Base-by-base conservation (phyloP, 2,329 filamentous ascomycete genomes). In the Diaporthe sp. region DNA sequence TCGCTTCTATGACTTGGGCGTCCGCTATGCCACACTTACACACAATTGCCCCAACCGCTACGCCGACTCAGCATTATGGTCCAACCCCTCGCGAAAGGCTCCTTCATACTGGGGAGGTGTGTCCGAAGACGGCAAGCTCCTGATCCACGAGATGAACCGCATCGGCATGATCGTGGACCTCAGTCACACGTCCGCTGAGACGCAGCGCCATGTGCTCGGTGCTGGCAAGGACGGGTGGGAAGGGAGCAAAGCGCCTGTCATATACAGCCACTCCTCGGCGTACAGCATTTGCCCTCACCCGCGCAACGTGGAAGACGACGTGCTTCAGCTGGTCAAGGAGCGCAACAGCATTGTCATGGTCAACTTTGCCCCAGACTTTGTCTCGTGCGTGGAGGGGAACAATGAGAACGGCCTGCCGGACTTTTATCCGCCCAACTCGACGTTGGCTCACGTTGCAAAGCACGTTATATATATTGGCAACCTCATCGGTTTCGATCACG, bases 161-260 rank as follows among this genome's bases (percentile, higher is more conserved):
- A 87, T 98, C 2, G 96, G 96, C 37, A 95, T 98, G 92, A 92
- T 98, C n/a, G 94, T 98, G 55, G 96, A 98, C 82, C 88, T 98
- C 49, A 90, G 94, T 9, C 96, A 98, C 83, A 87, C 87, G 6
- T 91, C 93, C 79, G 90, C 91, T 74, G 93, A 96, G 76, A 98
- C 96, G 0, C 97, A 97, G 94, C 86, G 92, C 9, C 94, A 98
- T 80, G 94, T 96, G 0, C 89, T 98, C 0, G 91, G 91, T 7
- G 92, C 89, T 19, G 79, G 85, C 2, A 83, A 83, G 12, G 86
- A 87, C 31, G 87, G 88, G 28, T 96, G 94, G 94, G 82, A 85
- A 7, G 94, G 94, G 9, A 96, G 93, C 81, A 86, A 88, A 74
- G 95, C 96, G 0, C 96, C 96, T 0, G 89, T 97, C 7, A 97